Percentiles rank a stretch among this genome's conserved stretches.
These are phyloP conservation scores for Globisporangium acanthophoron DNA, from an alignment of 352 stramenopile genomes.

Conservation along the genomic window DNA sequence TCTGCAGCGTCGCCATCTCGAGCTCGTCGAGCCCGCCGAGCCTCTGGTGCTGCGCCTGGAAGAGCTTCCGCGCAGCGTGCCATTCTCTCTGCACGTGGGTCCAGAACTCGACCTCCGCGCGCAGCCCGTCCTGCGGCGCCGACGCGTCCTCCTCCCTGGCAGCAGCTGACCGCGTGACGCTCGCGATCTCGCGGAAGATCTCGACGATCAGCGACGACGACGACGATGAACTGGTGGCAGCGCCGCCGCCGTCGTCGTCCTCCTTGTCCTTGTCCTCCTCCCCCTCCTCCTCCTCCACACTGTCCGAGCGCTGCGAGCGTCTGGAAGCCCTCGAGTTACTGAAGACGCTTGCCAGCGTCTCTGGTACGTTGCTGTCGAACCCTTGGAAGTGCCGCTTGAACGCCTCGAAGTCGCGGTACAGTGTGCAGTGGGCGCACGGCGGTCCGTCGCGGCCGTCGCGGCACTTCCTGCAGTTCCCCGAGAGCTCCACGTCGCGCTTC, in stretches of 20 bases:
- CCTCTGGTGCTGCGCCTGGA: conserved; percentile 65
- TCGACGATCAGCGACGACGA: conserved; percentile 42
- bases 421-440: conserved; percentile 54
- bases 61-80: conserved; percentile 51
- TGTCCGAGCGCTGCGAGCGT: no score
- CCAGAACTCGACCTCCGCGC: conserved; percentile 47
- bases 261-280: conserved; percentile 7
- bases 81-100: conserved; percentile 42
- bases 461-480: conserved; percentile 64
- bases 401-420: conserved; percentile 58
- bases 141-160: neutral
- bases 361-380: conserved; percentile 21
- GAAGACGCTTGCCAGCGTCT: conserved; percentile 6
- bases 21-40: conserved; percentile 70
- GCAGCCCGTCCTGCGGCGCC: conserved; percentile 19
- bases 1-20: conserved; percentile 68
- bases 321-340: neutral
- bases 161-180: conserved; percentile 15
- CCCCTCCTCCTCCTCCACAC: no score
- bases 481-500: conserved; percentile 43
- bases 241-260: conserved; percentile 4
- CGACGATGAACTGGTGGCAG: conserved; percentile 11
- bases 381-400: conserved; percentile 56
- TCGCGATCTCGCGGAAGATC: conserved; percentile 52
- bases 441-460: conserved; percentile 49